Percentiles rank a stretch among this genome's conserved stretches.
These are phyloP conservation scores for Nakaseomyces nivariensis DNA, from an alignment of 1,139 yeast species.

Conservation along the genomic window DNA sequence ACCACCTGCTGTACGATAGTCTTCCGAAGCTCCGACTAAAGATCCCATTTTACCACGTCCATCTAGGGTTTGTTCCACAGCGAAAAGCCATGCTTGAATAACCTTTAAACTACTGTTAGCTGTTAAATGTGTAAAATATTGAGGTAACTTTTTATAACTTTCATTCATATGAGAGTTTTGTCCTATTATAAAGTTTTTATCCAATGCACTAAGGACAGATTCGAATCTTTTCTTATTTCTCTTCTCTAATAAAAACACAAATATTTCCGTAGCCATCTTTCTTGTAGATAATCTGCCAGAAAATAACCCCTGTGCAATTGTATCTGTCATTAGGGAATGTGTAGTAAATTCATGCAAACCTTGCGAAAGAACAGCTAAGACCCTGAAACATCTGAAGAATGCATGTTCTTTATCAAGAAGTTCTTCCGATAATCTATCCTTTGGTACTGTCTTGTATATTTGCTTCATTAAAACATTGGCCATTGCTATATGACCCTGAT, in stretches of 20 bases:
- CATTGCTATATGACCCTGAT: slow-evolving; percentile 84
- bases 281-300: slow-evolving; percentile 65
- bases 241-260: slow-evolving; percentile 46
- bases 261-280: slow-evolving; percentile 70
- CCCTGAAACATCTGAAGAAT: slow-evolving; percentile 53
- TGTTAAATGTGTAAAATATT: slow-evolving; percentile 13
- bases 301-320: slow-evolving; percentile 48
- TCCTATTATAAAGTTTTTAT: slow-evolving; percentile 19
- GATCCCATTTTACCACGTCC: slow-evolving; percentile 89
- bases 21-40: slow-evolving; percentile 89
- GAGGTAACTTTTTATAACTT: slow-evolving; percentile 14
- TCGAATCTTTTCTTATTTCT: slow-evolving; percentile 32
- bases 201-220: slow-evolving; percentile 16
- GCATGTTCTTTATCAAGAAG: slow-evolving; percentile 49
- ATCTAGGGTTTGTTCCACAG: slow-evolving; percentile 64
- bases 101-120: slow-evolving; percentile 38
- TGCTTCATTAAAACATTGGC: slow-evolving; percentile 46
- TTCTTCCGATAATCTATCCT: slow-evolving; percentile 24
- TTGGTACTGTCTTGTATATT: slow-evolving; percentile 21
- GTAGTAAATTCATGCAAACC: slow-evolving; percentile 50
- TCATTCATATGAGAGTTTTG: slow-evolving; percentile 47
- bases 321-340: slow-evolving; percentile 43
- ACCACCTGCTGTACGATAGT: slow-evolving; percentile 46
- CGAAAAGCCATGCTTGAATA: slow-evolving; percentile 77
- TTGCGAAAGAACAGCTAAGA: slow-evolving; percentile 43